These are phyloP conservation scores for Yamadazyma friedrichii DNA, from an alignment of 1,139 yeast species.

Conservation along the genomic window DNA sequence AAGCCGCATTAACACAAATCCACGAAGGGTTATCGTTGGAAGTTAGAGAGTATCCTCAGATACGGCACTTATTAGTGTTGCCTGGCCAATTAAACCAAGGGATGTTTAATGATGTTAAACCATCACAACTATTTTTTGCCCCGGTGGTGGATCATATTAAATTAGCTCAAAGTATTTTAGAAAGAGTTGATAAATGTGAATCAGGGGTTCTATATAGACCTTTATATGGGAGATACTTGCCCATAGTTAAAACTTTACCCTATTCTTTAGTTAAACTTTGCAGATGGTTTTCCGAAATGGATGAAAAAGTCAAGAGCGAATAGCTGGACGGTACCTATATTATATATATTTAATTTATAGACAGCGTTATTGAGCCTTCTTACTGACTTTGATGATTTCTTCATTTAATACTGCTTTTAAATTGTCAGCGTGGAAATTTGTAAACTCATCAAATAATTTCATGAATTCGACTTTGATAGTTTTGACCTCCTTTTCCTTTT, in stretches of 20 bases:
- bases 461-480: constrained; percentile 33
- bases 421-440: constrained; percentile 43
- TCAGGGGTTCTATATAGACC: constrained; percentile 58
- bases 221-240: constrained; percentile 58
- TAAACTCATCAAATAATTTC: constrained; percentile 47
- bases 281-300: constrained; percentile 57
- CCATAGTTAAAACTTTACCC: constrained; percentile 55
- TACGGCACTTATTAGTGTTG: constrained; percentile 49
- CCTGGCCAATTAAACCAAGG: constrained; percentile 68
- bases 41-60: constrained; percentile 21
- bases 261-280: constrained; percentile 40
- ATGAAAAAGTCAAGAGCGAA: constrained; percentile 24
- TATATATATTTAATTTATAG: background rate
- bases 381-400: constrained; percentile 24
- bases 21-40: constrained; percentile 63
- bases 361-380: constrained; percentile 17
- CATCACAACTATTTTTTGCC: constrained; percentile 60
- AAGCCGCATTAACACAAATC: constrained; percentile 58
- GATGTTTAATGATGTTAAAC: constrained; percentile 62
- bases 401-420: constrained; percentile 29
- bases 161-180: constrained; percentile 45
- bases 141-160: constrained; percentile 50
- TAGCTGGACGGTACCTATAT: background rate
- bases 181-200: constrained; percentile 43
- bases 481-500: constrained; percentile 20